Evolutionary conservation across 2,329 filamentous ascomycete genomes (phyloP).

Genomic region (Thielaviopsis populi): DNA sequence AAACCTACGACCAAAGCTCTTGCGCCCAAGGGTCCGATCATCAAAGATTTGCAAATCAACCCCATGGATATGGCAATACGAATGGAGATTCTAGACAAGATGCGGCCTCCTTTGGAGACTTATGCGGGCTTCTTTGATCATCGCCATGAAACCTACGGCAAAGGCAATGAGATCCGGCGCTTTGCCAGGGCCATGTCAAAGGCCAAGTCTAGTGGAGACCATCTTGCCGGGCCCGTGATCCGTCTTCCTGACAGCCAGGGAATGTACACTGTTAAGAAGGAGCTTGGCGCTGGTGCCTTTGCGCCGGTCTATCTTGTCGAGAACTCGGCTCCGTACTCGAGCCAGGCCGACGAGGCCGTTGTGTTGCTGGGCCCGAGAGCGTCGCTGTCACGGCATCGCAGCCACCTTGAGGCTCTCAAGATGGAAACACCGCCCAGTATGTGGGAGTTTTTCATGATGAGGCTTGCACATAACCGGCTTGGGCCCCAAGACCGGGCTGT

Average conservation of each 20-base stretch:
- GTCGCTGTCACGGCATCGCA: slow-evolving; percentile 42
- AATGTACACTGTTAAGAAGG: slow-evolving; percentile 64
- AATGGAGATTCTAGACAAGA: slow-evolving; percentile 55
- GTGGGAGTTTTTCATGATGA: slow-evolving; percentile 97
- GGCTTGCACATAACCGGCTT: slow-evolving; percentile 61
- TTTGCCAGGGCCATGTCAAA: slow-evolving; percentile 56
- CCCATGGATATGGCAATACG: slow-evolving; percentile 68
- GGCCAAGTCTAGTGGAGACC: slow-evolving; percentile 45
- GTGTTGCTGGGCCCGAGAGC: slow-evolving; percentile 44
- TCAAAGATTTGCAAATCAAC: slow-evolving; percentile 75
- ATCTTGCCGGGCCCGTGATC: slow-evolving; percentile 45
- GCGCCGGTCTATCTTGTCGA: slow-evolving; percentile 90
- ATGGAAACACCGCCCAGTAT: slow-evolving; percentile 78
- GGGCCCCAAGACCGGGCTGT: slow-evolving; percentile 54
- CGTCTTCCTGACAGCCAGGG: slow-evolving; percentile 49
- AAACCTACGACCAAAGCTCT: slow-evolving; percentile 25
- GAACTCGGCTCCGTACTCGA: slow-evolving; percentile 40
- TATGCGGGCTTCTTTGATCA: slow-evolving; percentile 74
- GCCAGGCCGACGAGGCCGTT: slow-evolving; percentile 29
- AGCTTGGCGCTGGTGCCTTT: slow-evolving; percentile 86
- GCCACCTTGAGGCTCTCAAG: slow-evolving; percentile 69
- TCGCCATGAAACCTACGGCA: slow-evolving; percentile 45
- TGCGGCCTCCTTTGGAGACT: slow-evolving; percentile 55
- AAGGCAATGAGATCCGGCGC: slow-evolving; percentile 62
- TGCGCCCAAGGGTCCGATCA: slow-evolving; percentile 51